These are phyloP conservation scores for Penicillium sumatraense DNA, from an alignment of 2,329 filamentous ascomycete species.

Conservation along the genomic window DNA sequence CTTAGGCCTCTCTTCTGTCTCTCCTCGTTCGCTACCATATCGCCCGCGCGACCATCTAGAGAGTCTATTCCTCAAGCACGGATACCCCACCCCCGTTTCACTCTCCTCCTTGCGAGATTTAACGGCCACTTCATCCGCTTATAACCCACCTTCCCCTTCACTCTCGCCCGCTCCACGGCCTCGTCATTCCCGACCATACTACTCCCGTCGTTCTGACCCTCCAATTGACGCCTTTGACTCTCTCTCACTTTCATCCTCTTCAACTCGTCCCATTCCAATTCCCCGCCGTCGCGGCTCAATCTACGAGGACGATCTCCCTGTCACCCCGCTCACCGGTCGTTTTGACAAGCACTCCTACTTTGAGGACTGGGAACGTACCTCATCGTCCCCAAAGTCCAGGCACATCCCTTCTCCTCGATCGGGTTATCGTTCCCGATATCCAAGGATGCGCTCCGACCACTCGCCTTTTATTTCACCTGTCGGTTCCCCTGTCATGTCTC, in stretches of 20 bases:
- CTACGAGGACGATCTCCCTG: conserved; percentile 38
- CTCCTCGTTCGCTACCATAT: conserved; percentile 23
- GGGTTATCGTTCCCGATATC: conserved; percentile 18
- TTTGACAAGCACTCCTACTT: conserved; percentile 43
- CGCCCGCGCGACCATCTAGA: conserved; percentile 41
- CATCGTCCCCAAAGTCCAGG: conserved; percentile 24
- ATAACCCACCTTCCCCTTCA: conserved; percentile 37
- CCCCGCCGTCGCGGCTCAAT: conserved; percentile 31
- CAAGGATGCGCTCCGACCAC: conserved; percentile 40
- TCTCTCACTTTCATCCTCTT: conserved; percentile 34
- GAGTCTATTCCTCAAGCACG: conserved; percentile 43
- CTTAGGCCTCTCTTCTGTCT: conserved; percentile 29
- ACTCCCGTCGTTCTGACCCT: conserved; percentile 27
- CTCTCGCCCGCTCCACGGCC: conserved; percentile 19
- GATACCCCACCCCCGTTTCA: conserved; percentile 43
- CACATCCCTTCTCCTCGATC: conserved; percentile 16
- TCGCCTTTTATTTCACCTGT: conserved; percentile 38
- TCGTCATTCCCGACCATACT: neutral
- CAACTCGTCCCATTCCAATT: conserved; percentile 42
- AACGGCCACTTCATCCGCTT: conserved; percentile 42
- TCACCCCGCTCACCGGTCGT: conserved; percentile 44
- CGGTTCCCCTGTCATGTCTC: conserved; percentile 38
- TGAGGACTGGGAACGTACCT: conserved; percentile 33
- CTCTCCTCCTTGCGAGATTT: conserved; percentile 44
- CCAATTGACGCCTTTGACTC: conserved; percentile 31